These are phyloP conservation scores for Solanum bulbocastanum DNA, from an alignment of 257 asterid genomes.

Conservation along the genomic window DNA sequence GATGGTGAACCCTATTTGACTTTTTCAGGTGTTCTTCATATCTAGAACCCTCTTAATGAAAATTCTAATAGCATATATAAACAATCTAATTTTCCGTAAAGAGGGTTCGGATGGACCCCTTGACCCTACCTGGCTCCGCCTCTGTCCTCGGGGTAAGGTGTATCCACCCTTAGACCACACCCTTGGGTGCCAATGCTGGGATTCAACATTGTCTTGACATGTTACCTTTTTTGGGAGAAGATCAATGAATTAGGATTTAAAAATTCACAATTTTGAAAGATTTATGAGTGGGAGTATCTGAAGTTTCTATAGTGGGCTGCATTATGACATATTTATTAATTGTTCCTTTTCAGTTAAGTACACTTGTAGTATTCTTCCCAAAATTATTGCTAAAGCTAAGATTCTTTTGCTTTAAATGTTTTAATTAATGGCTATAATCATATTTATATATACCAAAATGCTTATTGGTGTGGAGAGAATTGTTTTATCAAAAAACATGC, in stretches of 20 bases:
- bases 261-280: background rate
- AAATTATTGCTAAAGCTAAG: background rate
- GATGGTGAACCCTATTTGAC: too few relatives aligned
- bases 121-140: background rate
- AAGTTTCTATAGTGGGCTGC: background rate
- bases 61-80: too few relatives aligned
- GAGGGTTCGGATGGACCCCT: background rate
- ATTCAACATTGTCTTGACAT: background rate
- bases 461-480: background rate
- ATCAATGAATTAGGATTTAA: background rate
- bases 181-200: background rate
- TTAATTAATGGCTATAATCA: background rate
- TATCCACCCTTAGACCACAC: background rate
- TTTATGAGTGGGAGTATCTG: conserved; percentile 4
- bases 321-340: background rate
- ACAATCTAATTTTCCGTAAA: background rate
- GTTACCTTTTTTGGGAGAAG: background rate
- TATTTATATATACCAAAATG: background rate
- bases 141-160: background rate
- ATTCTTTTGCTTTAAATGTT: background rate
- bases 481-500: background rate
- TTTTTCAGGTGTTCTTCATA: too few relatives aligned
- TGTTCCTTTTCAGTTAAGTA: background rate
- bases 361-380: background rate
- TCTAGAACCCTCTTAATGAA: too few relatives aligned